Base-by-base conservation (phyloP, 768 basidiomycete genomes). In the Russula vinacea region DNA sequence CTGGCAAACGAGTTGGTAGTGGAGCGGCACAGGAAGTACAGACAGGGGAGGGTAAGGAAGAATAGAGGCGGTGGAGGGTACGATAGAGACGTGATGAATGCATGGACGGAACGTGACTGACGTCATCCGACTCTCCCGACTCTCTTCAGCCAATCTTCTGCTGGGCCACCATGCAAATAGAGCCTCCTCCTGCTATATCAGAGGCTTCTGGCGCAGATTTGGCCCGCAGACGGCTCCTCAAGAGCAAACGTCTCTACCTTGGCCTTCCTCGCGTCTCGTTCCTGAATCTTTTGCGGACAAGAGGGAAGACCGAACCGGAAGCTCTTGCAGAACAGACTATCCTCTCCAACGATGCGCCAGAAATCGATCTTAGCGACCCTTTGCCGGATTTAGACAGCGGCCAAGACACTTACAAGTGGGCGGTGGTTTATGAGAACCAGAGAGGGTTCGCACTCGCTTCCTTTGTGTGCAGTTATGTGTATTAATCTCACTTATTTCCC, bases 351-450 rank as follows among this genome's bases (percentile, higher is more conserved):
- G 57, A 49, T 14, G 35, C 50, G 42, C 19, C 53, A 51, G 58
- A 56, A 39, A 62, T 68, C 7, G 53, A 62, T 29, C 54, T 67
- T 11, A 33, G 24, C 39, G 66, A 58, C 10, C 26, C 50, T 42
- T 9, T 22, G 29, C 40, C 35, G 35, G 61, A 67, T 40, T 33
- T 59, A 42, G 64, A 70, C 49, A 65, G 64, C 22, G 74, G 77
- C 66, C 72, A 74, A 60, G 84, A 88, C 70, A 74, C 79, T 14
- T 92, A 88, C 71, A 80, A 81, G 73, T 93, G 90, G 90, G 90
- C 88, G 8, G 73, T 88, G 11, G 70, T 92, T 11, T 90, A 90
- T 65, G 90, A 93, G 75, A 91, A 92, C 71, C 90, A 93, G 74
- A 78, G 90, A 71, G 90, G 90, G 90, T 89, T 66, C 52, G 65